Evolutionary conservation across 108 stramenopile species (phyloP).

Genomic region (Cyclotella atomus): DNA sequence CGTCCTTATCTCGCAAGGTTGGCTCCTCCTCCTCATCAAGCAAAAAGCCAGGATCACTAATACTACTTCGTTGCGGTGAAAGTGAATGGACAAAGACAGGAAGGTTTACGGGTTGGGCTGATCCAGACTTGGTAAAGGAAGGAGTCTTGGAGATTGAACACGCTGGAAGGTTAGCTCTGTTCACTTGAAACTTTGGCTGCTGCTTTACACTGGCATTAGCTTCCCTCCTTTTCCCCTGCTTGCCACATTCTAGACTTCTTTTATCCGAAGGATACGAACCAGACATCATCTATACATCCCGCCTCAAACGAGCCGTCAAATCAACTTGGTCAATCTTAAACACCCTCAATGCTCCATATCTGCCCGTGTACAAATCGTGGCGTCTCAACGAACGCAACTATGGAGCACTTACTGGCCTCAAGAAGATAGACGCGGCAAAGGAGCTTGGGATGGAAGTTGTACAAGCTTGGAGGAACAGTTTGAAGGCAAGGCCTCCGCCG

Average conservation of each 20-base stretch:
- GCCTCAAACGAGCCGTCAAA: conserved; percentile 77
- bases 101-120: conserved; percentile 72
- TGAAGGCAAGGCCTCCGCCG: conserved; percentile 62
- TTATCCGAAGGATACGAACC: conserved; percentile 65
- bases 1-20: neutral
- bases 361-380: conserved; percentile 72
- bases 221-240: too few species aligned
- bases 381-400: conserved; percentile 85
- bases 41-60: conserved; percentile 55
- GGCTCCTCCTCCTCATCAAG: neutral
- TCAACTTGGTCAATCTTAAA: conserved; percentile 66
- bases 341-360: conserved; percentile 58
- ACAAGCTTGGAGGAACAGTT: conserved; percentile 64
- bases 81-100: conserved; percentile 53
- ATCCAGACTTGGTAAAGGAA: conserved; percentile 54
- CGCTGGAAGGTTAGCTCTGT: conserved; percentile 40
- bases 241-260: too few species aligned
- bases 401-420: conserved; percentile 74
- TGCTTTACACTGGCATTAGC: too few species aligned
- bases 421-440: conserved; percentile 71
- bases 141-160: conserved; percentile 58
- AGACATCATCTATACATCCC: conserved; percentile 78
- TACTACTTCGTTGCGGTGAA: conserved; percentile 62
- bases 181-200: too few species aligned
- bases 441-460: conserved; percentile 67